These are phyloP conservation scores for Phytophthora citrophthora DNA, from an alignment of 352 stramenopile species.

Conservation along the genomic window DNA sequence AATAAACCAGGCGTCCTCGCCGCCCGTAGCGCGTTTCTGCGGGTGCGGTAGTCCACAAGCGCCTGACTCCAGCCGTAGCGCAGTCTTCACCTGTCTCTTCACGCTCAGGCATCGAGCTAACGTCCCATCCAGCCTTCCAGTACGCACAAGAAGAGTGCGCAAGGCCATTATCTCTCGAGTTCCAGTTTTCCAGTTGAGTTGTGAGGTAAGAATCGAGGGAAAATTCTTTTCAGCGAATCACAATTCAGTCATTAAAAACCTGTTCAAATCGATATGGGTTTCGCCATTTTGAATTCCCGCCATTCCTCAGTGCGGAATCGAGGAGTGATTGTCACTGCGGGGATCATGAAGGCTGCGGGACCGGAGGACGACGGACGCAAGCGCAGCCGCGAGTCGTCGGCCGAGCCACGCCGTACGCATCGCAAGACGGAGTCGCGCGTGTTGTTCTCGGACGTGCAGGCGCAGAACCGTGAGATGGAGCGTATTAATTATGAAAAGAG, in stretches of 20 bases:
- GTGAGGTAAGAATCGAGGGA: slow-evolving; percentile 2
- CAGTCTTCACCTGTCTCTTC: slow-evolving; percentile 25
- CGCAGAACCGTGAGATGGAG: slow-evolving; percentile 60
- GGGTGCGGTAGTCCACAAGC: slow-evolving; percentile 83
- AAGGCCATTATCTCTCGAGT: slow-evolving; percentile 5
- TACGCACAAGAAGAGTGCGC: not conserved
- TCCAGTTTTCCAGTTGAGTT: slow-evolving; percentile 4
- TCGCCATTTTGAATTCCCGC: not conserved
- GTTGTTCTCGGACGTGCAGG: slow-evolving; percentile 59
- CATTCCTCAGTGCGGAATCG: not conserved
- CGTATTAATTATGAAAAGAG: slow-evolving; percentile 45
- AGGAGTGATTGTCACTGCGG: slow-evolving; percentile 4
- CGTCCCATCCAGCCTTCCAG: not conserved
- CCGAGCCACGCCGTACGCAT: slow-evolving; percentile 23
- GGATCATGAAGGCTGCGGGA: not conserved
- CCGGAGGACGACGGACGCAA: slow-evolving; percentile 13
- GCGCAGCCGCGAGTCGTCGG: slow-evolving; percentile 6
- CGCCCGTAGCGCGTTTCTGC: slow-evolving; percentile 82
- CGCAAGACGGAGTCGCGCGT: slow-evolving; percentile 47
- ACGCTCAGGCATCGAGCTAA: slow-evolving; percentile 15
- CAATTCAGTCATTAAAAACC: not conserved
- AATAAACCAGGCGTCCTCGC: slow-evolving; percentile 89
- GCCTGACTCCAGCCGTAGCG: slow-evolving; percentile 63
- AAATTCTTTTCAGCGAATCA: not conserved
- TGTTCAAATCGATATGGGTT: slow-evolving; percentile 9